Conservation (phyloP, 257 asterid species). For the Solanum peruvianum region DNA sequence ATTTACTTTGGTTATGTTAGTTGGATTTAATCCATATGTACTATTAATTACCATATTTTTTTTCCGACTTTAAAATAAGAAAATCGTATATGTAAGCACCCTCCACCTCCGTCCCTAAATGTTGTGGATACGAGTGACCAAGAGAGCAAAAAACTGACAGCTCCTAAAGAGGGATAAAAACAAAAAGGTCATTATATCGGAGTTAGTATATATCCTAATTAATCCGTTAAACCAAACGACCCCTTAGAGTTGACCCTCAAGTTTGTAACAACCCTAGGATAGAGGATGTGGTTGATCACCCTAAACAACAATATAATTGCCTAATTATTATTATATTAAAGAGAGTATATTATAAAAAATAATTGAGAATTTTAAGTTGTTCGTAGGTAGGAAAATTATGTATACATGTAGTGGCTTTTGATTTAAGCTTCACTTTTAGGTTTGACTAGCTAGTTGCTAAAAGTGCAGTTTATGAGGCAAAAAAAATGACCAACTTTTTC, state of each 20-base stretch:
- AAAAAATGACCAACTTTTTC: not conserved
- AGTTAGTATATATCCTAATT: not conserved
- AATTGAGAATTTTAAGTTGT: not conserved
- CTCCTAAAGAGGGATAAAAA: too few species aligned
- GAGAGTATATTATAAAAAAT: not conserved
- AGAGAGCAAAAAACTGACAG: too few species aligned
- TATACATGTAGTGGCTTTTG: not conserved
- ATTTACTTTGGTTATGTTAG: too few species aligned
- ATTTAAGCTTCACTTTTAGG: not conserved
- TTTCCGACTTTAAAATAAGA: too few species aligned
- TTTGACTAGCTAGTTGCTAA: not conserved
- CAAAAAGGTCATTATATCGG: not conserved
- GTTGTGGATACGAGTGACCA: too few species aligned
- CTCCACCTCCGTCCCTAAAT: too few species aligned
- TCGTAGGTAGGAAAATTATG: not conserved
- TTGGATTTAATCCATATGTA: too few species aligned
- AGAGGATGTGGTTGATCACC: not conserved
- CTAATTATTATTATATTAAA: not conserved
- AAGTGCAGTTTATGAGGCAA: not conserved
- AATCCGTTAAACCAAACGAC: not conserved
- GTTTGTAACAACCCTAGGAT: not conserved
- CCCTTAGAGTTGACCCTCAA: not conserved
- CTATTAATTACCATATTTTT: too few species aligned
- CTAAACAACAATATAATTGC: not conserved
- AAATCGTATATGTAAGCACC: too few species aligned